Base-by-base conservation (phyloP, 331 rosid species). In the Quercus lobata region DNA sequence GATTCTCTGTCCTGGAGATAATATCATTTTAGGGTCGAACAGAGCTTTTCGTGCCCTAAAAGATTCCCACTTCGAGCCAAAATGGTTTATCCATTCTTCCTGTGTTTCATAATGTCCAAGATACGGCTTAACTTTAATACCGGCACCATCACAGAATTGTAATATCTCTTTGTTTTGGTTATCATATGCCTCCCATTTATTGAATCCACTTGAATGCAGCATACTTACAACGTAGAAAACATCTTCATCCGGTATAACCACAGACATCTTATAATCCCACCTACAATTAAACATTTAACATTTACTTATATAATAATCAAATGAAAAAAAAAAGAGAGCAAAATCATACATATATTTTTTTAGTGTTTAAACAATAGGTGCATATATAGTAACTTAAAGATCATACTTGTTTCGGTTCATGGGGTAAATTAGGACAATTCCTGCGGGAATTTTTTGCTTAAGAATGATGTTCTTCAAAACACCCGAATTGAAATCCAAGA, bases 1-100 rank as follows among this genome's bases (percentile, higher is more conserved):
- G 83, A 95, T 88, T 75, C 81, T 80, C 76, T 95, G 99, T 62
- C 97, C 99, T 0, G 97, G 97, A 15, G 97, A 80, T 65, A 95
- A 70, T 76, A 92, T 84, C 73, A 69, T 74, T 9, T 86, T 85
- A 16, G 99, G 99, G 79, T 95, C 99, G 81, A 84, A 92, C 69
- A 37, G 34, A 61, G 5, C 15, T 85, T 95, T 95, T 83, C 87
- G 85, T 11, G 53, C 21, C 14, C 61, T 29, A 73, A 92, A 91
- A 27, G 3, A 6, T n/a, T 52, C 37, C 97, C 94, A 95, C 79
- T 95, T 91, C 57, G 79, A 49, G 10, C 97, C 99, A 82, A 84
- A 92, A 10, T 93, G 97, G 32, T 76, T 3, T 11, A 18, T 34
- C 99, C 99, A 93, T 69, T 90, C 82, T 37, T 69, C 56, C 17